phyloP scores from a whole-genome alignment of 164 flowering plant species.

The grape (Vitis vinifera) region DNA sequence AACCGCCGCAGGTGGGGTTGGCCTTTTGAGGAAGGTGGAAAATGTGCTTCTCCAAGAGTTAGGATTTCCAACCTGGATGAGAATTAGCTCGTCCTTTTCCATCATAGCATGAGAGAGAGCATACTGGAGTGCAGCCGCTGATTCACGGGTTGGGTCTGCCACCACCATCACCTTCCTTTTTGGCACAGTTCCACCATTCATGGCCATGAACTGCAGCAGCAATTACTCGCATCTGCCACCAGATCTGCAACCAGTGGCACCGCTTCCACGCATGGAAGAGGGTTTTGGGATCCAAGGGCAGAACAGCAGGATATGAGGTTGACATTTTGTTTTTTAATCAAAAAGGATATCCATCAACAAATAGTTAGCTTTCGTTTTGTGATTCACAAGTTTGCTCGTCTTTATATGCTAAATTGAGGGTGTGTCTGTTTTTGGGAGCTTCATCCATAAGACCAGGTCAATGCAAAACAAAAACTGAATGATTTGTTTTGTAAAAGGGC shows the following conservation, averaged over 20 bases:
- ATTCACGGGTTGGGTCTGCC: conserved; percentile 62
- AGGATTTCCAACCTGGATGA: conserved; percentile 48
- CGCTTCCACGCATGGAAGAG: background rate
- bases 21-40: conserved; percentile 38
- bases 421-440: background rate
- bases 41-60: conserved; percentile 41
- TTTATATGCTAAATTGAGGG: background rate
- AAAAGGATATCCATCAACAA: background rate
- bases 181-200: conserved; percentile 11
- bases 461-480: background rate
- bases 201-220: conserved; percentile 14
- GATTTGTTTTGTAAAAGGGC: too few species aligned
- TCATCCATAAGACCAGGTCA: conserved; percentile 2
- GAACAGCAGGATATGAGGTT: background rate
- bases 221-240: conserved; percentile 8
- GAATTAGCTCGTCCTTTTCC: conserved; percentile 59
- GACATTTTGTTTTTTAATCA: conserved; percentile 8
- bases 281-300: background rate
- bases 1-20: background rate
- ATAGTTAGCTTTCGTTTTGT: conserved; percentile 4
- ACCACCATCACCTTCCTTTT: conserved; percentile 52
- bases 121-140: conserved; percentile 64
- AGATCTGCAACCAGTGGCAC: conserved; percentile 1
- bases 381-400: conserved; percentile 1
- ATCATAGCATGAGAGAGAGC: conserved; percentile 55